These are phyloP conservation scores for Daldinia childiae DNA, from an alignment of 495 filamentous ascomycete genomes.

Conservation along the genomic window DNA sequence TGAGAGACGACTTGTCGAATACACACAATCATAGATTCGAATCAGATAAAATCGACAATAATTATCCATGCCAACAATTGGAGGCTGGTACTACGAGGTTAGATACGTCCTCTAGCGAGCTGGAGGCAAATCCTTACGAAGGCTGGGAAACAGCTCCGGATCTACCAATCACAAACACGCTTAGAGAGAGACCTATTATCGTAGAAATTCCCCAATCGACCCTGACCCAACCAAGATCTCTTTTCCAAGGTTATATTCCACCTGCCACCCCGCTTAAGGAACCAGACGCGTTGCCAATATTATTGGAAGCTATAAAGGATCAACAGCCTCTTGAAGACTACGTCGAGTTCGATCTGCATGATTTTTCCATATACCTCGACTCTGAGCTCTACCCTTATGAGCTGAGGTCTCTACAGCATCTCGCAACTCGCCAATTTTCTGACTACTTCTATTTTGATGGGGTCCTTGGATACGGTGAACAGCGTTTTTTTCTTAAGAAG, in stretches of 20 bases:
- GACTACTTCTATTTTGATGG: conserved; percentile 67
- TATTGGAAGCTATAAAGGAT: conserved; percentile 23
- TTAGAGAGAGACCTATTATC: conserved; percentile 18
- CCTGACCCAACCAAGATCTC: conserved; percentile 38
- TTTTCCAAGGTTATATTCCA: conserved; percentile 31
- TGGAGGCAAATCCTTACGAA: conserved; percentile 6
- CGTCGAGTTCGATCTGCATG: conserved; percentile 58
- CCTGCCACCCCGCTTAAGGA: conserved; percentile 42
- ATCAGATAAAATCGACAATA: background rate
- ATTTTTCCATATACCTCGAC: conserved; percentile 62
- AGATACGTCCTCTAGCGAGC: conserved; percentile 3
- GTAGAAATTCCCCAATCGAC: conserved; percentile 45
- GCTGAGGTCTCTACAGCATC: conserved; percentile 62
- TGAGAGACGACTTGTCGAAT: background rate
- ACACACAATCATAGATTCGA: background rate
- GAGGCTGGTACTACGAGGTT: background rate
- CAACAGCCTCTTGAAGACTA: conserved; percentile 34
- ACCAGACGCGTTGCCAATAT: conserved; percentile 38
- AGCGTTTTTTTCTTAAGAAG: conserved; percentile 57
- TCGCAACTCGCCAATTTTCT: conserved; percentile 50
- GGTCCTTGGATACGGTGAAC: conserved; percentile 57
- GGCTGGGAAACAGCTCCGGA: conserved; percentile 23
- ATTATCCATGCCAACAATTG: background rate
- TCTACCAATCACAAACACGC: background rate
- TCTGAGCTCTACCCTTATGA: conserved; percentile 51